Conservation (phyloP, 768 basidiomycete genomes). For the Mycena amicta region DNA sequence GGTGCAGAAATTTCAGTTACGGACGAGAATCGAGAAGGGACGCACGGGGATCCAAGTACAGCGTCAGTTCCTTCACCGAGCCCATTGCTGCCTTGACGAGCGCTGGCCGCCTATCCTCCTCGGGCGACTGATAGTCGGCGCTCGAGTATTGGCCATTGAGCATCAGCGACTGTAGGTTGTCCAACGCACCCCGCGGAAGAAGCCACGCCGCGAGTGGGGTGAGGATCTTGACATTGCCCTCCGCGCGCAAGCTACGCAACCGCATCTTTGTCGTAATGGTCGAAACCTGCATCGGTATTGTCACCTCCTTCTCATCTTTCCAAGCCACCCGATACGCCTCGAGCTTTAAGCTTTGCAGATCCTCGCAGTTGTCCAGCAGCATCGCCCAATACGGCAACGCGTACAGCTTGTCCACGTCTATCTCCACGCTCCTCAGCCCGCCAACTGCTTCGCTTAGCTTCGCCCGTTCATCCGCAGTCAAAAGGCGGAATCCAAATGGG, state of each 20-base stretch:
- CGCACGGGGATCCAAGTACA: background rate
- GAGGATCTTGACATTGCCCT: background rate
- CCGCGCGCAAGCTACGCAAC: background rate
- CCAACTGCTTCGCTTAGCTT: background rate
- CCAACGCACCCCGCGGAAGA: background rate
- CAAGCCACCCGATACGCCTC: background rate
- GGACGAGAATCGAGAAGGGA: background rate
- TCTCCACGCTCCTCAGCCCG: background rate
- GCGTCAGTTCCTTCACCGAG: background rate
- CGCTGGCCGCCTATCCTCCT: background rate
- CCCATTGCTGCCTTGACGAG: background rate
- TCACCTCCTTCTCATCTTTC: background rate
- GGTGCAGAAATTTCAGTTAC: background rate
- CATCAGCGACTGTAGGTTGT: background rate
- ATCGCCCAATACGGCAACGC: background rate
- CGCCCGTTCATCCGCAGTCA: background rate
- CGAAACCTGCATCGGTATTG: background rate
- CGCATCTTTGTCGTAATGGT: background rate
- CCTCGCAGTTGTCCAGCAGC: background rate
- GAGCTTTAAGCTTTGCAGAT: background rate
- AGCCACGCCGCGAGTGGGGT: background rate
- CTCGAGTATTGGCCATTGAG: background rate
- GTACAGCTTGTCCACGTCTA: background rate
- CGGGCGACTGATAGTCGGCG: background rate
- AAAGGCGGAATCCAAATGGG: background rate